Evolutionary conservation across 371 early-diverging fungal species (phyloP).

Genomic region (Mucor circinelloides): DNA sequence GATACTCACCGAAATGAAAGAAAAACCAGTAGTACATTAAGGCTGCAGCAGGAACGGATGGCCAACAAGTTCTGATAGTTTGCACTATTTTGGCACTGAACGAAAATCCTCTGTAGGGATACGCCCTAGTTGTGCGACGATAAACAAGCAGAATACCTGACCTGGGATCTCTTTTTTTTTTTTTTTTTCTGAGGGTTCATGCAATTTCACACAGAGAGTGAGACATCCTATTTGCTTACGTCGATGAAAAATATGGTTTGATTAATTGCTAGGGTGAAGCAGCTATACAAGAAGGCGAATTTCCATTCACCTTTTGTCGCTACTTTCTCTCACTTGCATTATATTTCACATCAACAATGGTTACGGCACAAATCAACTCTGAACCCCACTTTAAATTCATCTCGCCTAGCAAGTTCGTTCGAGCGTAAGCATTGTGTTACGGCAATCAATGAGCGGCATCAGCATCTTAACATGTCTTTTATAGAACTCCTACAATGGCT

Average conservation of each 20-base stretch:
- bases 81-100: background rate
- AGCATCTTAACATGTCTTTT: background rate
- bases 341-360: background rate
- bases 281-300: background rate
- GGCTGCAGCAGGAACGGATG: background rate
- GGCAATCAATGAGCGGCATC: background rate
- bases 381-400: background rate
- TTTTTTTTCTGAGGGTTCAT: background rate
- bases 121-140: background rate
- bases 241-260: background rate
- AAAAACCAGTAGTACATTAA: background rate
- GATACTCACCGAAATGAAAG: background rate
- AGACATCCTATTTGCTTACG: background rate
- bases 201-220: background rate
- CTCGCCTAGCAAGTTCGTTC: background rate
- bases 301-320: background rate
- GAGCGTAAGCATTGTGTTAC: background rate
- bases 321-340: background rate
- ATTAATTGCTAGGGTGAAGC: background rate
- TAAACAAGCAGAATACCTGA: background rate
- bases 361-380: background rate
- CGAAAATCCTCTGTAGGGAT: background rate
- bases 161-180: constrained; percentile 1
- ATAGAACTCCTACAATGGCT: constrained; percentile 30
- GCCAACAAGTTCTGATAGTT: background rate